These are phyloP conservation scores for Grifola frondosa DNA, from an alignment of 1,284 basidiomycete genomes.

Conservation along the genomic window DNA sequence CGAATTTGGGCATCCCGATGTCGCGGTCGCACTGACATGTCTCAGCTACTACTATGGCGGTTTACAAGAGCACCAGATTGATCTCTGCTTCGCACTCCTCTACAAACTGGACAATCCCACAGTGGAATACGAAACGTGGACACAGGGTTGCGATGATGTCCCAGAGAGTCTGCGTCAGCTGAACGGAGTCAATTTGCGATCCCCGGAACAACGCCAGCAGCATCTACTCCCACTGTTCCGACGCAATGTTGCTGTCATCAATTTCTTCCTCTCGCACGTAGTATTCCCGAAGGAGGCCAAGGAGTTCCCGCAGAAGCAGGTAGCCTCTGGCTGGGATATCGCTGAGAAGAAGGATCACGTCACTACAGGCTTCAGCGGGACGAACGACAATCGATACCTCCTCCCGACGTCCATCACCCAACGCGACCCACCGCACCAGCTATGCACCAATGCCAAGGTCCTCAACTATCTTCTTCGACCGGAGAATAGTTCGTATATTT, in stretches of 20 bases:
- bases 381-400: conserved; percentile 51
- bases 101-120: conserved; percentile 44
- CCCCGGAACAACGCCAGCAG: conserved; percentile 34
- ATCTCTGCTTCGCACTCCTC: conserved; percentile 40
- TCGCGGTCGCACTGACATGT: conserved; percentile 47
- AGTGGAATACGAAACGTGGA: conserved; percentile 45
- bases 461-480: conserved; percentile 43
- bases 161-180: no score
- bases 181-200: conserved; percentile 42
- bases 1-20: conserved; percentile 58
- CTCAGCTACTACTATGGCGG: conserved; percentile 55
- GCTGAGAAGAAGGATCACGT: conserved; percentile 37
- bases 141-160: conserved; percentile 21
- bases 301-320: conserved; percentile 46
- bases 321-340: conserved; percentile 55
- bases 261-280: conserved; percentile 49
- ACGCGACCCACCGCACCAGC: conserved; percentile 40
- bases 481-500: conserved; percentile 44
- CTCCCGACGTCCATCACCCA: conserved; percentile 48
- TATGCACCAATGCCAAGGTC: conserved; percentile 51
- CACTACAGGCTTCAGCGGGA: conserved; percentile 57
- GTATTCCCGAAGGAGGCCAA: conserved; percentile 52
- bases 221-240: conserved; percentile 37
- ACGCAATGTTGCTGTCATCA: conserved; percentile 41
- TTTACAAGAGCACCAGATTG: conserved; percentile 40